These are phyloP conservation scores for Trichophyton schoenleinii DNA, from an alignment of 2,329 filamentous ascomycete species.

Conservation along the genomic window DNA sequence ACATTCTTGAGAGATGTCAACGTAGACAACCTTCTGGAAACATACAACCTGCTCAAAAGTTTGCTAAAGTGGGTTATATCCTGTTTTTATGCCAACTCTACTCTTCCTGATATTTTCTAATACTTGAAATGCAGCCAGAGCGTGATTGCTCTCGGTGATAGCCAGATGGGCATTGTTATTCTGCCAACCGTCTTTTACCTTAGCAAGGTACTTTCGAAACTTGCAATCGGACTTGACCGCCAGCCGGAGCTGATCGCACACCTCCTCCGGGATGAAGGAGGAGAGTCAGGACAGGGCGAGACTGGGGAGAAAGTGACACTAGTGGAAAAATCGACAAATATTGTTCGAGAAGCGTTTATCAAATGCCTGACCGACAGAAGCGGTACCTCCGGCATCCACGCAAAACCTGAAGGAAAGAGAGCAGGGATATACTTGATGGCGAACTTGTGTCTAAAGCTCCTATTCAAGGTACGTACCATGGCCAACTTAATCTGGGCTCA, in stretches of 20 bases:
- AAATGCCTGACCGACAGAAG: conserved; percentile 75
- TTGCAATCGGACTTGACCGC: conserved; percentile 74
- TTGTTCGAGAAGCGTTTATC: conserved; percentile 80
- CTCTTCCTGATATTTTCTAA: neutral
- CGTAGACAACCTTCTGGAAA: conserved; percentile 58
- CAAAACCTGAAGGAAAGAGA: conserved; percentile 69
- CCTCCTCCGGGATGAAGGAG: conserved; percentile 36
- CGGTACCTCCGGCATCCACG: conserved; percentile 46
- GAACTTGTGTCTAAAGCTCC: conserved; percentile 75
- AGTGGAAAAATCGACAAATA: conserved; percentile 76
- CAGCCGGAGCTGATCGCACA: conserved; percentile 63
- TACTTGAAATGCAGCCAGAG: conserved; percentile 48
- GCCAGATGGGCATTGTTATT: conserved; percentile 66
- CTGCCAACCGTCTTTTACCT: conserved; percentile 73
- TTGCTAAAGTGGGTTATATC: conserved; percentile 54
- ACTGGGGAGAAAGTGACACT: conserved; percentile 63
- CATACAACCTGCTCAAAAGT: conserved; percentile 61
- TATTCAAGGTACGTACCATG: conserved; percentile 54
- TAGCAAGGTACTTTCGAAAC: conserved; percentile 63
- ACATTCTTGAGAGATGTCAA: conserved; percentile 70
- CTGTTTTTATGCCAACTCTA: neutral
- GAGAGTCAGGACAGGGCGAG: conserved; percentile 40
- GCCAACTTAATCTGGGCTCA: neutral
- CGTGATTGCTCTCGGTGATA: conserved; percentile 67
- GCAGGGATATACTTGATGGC: conserved; percentile 82